Evolutionary conservation across 78 protist species (phyloP), one percentile per base, ranked within the genome.

Genomic region (Polysphondylium violaceum): DNA sequence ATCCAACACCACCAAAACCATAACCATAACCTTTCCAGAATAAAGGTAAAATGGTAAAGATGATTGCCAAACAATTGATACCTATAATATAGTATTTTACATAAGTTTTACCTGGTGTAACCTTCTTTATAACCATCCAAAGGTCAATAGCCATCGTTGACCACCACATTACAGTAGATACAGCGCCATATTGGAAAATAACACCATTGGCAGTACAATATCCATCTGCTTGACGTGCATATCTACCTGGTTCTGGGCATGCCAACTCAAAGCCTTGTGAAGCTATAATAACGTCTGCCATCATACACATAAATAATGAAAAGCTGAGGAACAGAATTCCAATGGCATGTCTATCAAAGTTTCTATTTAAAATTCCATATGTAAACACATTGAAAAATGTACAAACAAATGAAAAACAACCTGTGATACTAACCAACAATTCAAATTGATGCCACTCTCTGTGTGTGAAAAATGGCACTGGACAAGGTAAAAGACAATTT

Each of bases 191-290:
- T 83, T 83, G 91, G 33, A 83, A 83, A 2, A 83, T 67, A 16
- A 83, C n/a, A 41, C 91, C 91, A 27, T 74, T 71, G 5, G 79
- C 77, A 9, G 71, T 71, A 83, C 91, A 83, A 17, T 53, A n/a
- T 27, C 53, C 25, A 56, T 69, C 79, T n/a, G n/a, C 9, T 43
- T 69, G 77, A 27, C 77, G 8, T 5, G 79, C 91, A 68, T 40
- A 81, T 44, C 79, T 40, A 44, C 91, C 91, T 1, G 79, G 79
- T n/a, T 83, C 91, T 0, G 91, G 91, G 19, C 91, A 83, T 43
- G 41, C 50, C 1, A 71, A 40, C 9, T 56, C 29, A 63, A 36
- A 83, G 16, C 76, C 91, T 33, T 35, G 50, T 8, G 60, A 60
- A 17, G 72, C 76, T 23, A 71, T 40, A 0, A 83, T n/a, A 19